Conservation (phyloP, 805 yeast genomes). For the Starmerella asiatica region DNA sequence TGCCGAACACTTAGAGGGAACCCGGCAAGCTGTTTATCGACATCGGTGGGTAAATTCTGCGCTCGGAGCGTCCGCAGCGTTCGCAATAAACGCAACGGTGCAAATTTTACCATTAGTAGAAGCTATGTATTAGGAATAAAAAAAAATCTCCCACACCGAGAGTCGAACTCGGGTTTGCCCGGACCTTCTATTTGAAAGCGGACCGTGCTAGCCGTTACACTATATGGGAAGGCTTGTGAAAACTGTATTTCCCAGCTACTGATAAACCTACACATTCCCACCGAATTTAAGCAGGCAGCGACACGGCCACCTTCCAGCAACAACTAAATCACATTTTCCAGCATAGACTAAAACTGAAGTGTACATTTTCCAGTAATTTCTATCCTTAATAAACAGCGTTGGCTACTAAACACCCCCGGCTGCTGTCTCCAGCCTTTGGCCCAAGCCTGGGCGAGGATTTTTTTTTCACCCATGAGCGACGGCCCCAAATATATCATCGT, state of each 20-base stretch:
- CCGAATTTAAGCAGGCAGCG: too few relatives aligned
- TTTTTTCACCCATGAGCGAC: constrained; percentile 8
- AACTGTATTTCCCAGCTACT: too few relatives aligned
- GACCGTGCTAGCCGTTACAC: constrained; percentile 24
- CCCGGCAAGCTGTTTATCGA: constrained; percentile 12
- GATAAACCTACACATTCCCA: too few relatives aligned
- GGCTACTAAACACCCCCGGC: too few relatives aligned
- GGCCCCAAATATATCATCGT: constrained; percentile 25
- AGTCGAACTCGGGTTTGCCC: constrained; percentile 24
- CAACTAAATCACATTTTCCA: too few relatives aligned
- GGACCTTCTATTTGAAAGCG: constrained; percentile 20
- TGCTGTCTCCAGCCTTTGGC: too few relatives aligned
- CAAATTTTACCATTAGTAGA: too few relatives aligned
- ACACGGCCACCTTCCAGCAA: too few relatives aligned
- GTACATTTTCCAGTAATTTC: too few relatives aligned
- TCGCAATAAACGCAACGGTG: not conserved
- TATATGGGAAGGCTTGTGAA: constrained; percentile 15
- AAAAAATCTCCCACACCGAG: constrained; percentile 20
- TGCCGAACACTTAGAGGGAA: constrained; percentile 12
- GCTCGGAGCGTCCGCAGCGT: not conserved
- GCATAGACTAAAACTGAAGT: too few relatives aligned
- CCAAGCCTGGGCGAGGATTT: too few relatives aligned
- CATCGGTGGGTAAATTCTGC: not conserved
- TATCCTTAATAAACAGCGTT: too few relatives aligned
- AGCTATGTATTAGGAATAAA: not conserved